phyloP scores from a whole-genome alignment of 192 early-diverging fungal species.

The Coemansia sp. region DNA sequence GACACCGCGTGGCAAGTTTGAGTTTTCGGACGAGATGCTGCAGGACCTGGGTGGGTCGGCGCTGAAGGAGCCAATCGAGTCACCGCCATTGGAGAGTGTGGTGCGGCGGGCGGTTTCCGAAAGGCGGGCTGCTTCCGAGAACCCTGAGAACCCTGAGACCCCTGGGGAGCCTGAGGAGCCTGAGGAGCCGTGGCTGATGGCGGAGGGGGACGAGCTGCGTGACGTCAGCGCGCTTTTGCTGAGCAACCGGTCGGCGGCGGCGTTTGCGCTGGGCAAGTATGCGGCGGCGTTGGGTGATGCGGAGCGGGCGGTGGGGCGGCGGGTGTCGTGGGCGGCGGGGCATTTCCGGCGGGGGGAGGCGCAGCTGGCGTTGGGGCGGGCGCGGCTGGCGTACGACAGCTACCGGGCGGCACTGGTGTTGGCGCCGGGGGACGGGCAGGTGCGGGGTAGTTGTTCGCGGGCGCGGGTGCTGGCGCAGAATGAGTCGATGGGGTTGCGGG shows the following conservation, averaged over 20 bases:
- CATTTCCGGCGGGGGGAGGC: constrained; percentile 61
- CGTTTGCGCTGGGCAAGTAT: constrained; percentile 36
- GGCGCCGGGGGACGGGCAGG: constrained; percentile 50
- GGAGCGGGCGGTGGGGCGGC: constrained; percentile 12
- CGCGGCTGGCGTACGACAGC: constrained; percentile 47
- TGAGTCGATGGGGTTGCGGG: constrained; percentile 51
- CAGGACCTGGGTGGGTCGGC: constrained; percentile 21
- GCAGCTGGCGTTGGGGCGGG: constrained; percentile 43
- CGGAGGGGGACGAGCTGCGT: constrained; percentile 19
- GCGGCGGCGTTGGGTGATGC: constrained; percentile 34
- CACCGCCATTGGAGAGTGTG: neutral
- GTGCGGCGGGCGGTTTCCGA: neutral
- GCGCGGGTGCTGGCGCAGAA: constrained; percentile 55
- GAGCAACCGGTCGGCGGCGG: constrained; percentile 41
- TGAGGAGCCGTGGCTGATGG: constrained; percentile 18
- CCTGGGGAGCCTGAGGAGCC: constrained; percentile 1
- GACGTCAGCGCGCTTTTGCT: constrained; percentile 38
- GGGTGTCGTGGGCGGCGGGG: constrained; percentile 50
- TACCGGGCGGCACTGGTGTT: constrained; percentile 44
- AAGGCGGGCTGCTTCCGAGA: too few species aligned
- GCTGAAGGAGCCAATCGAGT: neutral
- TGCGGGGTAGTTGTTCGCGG: constrained; percentile 49
- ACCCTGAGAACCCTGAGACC: too few species aligned
- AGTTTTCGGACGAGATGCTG: constrained; percentile 35
- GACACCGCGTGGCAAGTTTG: constrained; percentile 22